These are phyloP conservation scores for Flaveria robusta DNA, from an alignment of 129 eudicot genomes.

Conservation along the genomic window DNA sequence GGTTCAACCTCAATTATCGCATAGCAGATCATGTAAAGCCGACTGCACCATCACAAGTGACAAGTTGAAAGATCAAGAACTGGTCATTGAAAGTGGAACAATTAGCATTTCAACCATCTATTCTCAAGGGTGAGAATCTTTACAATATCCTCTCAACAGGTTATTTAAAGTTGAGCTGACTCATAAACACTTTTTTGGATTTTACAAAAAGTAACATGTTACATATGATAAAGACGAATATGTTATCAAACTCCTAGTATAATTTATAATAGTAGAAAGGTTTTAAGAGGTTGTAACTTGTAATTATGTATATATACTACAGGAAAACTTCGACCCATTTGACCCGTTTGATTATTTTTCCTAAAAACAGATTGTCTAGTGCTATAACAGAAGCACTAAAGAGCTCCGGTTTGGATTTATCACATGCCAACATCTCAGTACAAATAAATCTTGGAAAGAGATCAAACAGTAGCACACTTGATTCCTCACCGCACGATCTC, in stretches of 20 bases:
- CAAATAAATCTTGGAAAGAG: conserved; percentile 79
- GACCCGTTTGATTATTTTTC: conserved; percentile 6
- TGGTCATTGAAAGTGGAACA: conserved; percentile 74
- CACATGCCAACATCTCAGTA: conserved; percentile 84
- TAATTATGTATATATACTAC: background rate
- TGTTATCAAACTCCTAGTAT: background rate
- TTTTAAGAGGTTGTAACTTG: background rate
- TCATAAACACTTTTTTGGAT: background rate
- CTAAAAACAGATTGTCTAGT: conserved; percentile 60
- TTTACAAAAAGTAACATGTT: background rate
- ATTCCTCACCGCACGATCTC: conserved; percentile 36
- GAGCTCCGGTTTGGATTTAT: conserved; percentile 83
- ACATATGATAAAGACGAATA: background rate
- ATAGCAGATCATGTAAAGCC: conserved; percentile 41
- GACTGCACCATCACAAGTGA: conserved; percentile 39
- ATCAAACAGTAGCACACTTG: conserved; percentile 37
- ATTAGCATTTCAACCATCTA: conserved; percentile 77
- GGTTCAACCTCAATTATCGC: conserved; percentile 47
- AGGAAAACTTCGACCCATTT: background rate
- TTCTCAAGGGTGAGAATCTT: conserved; percentile 76
- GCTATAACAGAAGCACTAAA: conserved; percentile 80
- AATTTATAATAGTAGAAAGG: background rate
- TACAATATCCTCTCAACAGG: background rate
- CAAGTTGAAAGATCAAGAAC: conserved; percentile 52
- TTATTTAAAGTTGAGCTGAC: background rate